phyloP scores from a whole-genome alignment of 2,329 filamentous ascomycete species.

The Penicillium italicum region DNA sequence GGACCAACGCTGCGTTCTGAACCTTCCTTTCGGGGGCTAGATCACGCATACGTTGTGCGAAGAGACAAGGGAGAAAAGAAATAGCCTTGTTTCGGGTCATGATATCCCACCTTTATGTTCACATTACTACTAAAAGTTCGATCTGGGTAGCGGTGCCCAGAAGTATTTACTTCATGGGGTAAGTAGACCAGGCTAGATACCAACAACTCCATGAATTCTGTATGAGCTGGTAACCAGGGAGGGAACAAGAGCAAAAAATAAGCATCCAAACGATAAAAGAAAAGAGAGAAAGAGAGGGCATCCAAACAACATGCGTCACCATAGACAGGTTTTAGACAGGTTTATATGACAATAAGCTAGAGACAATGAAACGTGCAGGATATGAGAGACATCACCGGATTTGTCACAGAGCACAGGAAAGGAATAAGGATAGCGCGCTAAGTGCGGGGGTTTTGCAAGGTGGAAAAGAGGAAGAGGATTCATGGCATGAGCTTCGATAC shows the following conservation, averaged over 20 bases:
- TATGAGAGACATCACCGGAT: constrained; percentile 8
- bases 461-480: constrained; percentile 5
- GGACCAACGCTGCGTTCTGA: not conserved
- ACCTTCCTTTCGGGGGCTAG: not conserved
- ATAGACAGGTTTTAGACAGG: constrained; percentile 7
- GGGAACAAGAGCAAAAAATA: not conserved
- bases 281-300: constrained; percentile 8
- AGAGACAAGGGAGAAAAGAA: not conserved
- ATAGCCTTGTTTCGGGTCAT: not conserved
- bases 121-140: not conserved
- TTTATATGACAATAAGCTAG: constrained; percentile 11
- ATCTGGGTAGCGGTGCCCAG: not conserved
- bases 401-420: constrained; percentile 9
- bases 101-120: not conserved
- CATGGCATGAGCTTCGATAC: constrained; percentile 14
- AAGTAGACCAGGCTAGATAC: not conserved
- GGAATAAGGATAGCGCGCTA: constrained; percentile 14
- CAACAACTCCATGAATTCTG: constrained; percentile 4
- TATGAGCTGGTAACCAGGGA: constrained; percentile 1
- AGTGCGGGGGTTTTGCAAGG: constrained; percentile 9
- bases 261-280: constrained; percentile 9
- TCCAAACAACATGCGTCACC: constrained; percentile 13
- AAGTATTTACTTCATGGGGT: not conserved
- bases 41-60: not conserved
- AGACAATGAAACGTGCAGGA: constrained; percentile 5